Conservation (phyloP, 306 rosid genomes). For the Amphicarpaea edgeworthii region DNA sequence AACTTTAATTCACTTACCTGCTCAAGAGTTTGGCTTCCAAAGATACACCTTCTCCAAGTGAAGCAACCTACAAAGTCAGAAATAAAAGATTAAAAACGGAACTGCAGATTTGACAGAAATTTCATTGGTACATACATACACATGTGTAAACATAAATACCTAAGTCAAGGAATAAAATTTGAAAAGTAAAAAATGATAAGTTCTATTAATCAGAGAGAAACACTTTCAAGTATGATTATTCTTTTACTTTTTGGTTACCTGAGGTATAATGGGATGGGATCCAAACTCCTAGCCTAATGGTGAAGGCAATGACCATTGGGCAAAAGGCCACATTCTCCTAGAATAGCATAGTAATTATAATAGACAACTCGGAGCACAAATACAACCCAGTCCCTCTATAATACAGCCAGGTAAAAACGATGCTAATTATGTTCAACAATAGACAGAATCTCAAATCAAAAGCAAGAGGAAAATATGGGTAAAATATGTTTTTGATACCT, state of each 20-base stretch:
- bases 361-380: slow-evolving; percentile 4
- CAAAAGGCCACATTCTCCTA: neutral
- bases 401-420: slow-evolving; percentile 30
- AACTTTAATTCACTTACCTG: slow-evolving; percentile 73
- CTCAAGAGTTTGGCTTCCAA: slow-evolving; percentile 98
- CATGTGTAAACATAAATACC: slow-evolving; percentile 32
- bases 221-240: slow-evolving; percentile 20
- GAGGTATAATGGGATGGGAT: slow-evolving; percentile 22
- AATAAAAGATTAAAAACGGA: slow-evolving; percentile 42
- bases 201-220: slow-evolving; percentile 2
- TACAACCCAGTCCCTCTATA: slow-evolving; percentile 30
- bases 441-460: slow-evolving; percentile 17
- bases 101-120: slow-evolving; percentile 23
- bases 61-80: slow-evolving; percentile 73
- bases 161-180: slow-evolving; percentile 18
- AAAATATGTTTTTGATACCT: too few relatives aligned
- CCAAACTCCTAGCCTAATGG: slow-evolving; percentile 28
- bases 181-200: slow-evolving; percentile 8
- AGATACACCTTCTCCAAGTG: slow-evolving; percentile 93
- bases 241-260: slow-evolving; percentile 2
- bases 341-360: slow-evolving; percentile 9
- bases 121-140: slow-evolving; percentile 4
- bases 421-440: slow-evolving; percentile 13
- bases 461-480: neutral
- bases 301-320: slow-evolving; percentile 17